Evolutionary conservation across 2,329 filamentous ascomycete species (phyloP).

Genomic region (Cladosporium sp.): DNA sequence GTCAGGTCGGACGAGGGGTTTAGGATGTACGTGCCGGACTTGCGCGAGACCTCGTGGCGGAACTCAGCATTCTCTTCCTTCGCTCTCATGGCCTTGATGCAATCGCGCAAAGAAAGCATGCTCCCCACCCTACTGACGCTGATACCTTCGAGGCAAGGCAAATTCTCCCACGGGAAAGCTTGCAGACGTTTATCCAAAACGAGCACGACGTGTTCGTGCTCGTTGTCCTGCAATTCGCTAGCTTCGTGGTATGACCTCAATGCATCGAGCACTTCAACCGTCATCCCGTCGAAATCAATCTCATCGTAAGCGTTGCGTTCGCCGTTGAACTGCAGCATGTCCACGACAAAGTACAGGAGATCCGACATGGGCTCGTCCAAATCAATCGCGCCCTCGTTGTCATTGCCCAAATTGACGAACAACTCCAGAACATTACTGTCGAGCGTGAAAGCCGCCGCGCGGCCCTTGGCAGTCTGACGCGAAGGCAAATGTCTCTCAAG

Average conservation of each 20-base stretch:
- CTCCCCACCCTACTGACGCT: constrained; percentile 87
- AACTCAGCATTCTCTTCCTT: constrained; percentile 15
- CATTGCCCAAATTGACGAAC: constrained; percentile 78
- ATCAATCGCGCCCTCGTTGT: constrained; percentile 62
- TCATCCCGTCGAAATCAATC: constrained; percentile 89
- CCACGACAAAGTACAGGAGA: constrained; percentile 90
- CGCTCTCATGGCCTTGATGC: constrained; percentile 56
- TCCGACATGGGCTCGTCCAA: constrained; percentile 88
- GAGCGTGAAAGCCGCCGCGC: constrained; percentile 47
- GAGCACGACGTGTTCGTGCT: constrained; percentile 68
- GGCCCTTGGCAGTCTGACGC: constrained; percentile 55
- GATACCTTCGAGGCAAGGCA: constrained; percentile 74
- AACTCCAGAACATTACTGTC: constrained; percentile 73
- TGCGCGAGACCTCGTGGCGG: constrained; percentile 45
- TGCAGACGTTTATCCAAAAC: constrained; percentile 90
- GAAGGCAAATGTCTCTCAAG: constrained; percentile 84
- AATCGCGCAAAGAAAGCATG: constrained; percentile 71
- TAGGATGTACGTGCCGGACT: constrained; percentile 70
- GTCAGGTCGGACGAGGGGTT: constrained; percentile 83
- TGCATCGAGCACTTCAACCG: constrained; percentile 81
- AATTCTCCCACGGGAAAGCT: constrained; percentile 89
- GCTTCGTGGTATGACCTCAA: constrained; percentile 69
- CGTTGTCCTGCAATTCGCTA: constrained; percentile 29
- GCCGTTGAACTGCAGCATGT: constrained; percentile 93
- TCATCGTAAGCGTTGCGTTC: constrained; percentile 97